Conservation (phyloP, 2,329 filamentous ascomycete species). For the Calonectria hawksworthii region DNA sequence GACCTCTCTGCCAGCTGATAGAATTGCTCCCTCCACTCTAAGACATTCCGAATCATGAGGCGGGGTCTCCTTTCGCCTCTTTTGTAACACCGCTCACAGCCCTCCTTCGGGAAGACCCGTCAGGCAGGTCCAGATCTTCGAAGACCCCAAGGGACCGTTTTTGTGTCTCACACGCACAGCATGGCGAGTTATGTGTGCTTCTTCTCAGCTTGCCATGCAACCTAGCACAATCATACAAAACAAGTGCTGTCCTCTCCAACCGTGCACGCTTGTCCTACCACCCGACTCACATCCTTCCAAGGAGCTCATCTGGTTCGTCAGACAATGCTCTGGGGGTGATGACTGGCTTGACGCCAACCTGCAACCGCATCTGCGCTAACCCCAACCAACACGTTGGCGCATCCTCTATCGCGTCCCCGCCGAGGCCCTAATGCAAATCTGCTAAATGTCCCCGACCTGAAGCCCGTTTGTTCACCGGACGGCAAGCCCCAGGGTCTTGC, state of each 20-base stretch:
- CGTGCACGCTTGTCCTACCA: background rate
- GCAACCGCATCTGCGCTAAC: constrained; percentile 11
- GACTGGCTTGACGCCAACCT: constrained; percentile 25
- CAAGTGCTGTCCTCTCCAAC: background rate
- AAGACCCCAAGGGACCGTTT: background rate
- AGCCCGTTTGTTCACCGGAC: constrained; percentile 1
- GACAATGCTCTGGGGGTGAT: constrained; percentile 12
- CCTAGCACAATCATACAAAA: background rate
- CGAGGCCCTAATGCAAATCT: background rate
- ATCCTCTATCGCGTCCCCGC: background rate
- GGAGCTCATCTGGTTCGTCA: background rate
- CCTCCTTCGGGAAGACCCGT: constrained; percentile 10
- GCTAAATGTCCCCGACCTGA: constrained; percentile 1
- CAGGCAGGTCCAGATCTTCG: background rate
- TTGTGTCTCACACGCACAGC: background rate
- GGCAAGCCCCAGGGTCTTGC: background rate
- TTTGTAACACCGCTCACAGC: background rate
- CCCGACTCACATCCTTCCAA: background rate
- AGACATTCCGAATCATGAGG: background rate
- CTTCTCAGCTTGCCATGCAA: background rate
- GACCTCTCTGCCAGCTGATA: background rate
- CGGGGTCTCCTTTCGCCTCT: background rate
- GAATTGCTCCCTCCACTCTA: background rate
- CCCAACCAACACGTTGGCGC: background rate
- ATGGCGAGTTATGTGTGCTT: background rate